Percentiles rank a stretch among this genome's conserved stretches.
Conservation (phyloP, 441 rosid species). For the Lepidium campestre region DNA sequence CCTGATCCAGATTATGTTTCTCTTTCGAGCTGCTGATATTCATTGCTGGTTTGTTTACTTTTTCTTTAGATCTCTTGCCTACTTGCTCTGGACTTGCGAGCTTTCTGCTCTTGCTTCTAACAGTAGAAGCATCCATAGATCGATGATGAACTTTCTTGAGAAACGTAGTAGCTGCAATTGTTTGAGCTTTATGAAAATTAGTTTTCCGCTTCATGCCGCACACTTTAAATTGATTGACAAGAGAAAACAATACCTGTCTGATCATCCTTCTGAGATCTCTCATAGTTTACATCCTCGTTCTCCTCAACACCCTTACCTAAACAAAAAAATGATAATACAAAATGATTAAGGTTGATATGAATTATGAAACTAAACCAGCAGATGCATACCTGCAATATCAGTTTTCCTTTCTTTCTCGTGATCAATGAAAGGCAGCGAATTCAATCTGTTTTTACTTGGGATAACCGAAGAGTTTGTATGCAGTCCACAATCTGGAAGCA, state of each 20-base stretch:
- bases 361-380: constrained; percentile 7
- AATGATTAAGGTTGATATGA: neutral
- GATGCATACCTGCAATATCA: constrained; percentile 38
- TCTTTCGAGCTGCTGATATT: constrained; percentile 27
- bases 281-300: constrained; percentile 6
- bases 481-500: constrained; percentile 29
- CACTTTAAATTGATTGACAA: neutral
- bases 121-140: neutral
- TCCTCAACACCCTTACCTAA: constrained; percentile 7
- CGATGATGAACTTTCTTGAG: neutral
- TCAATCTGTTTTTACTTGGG: constrained; percentile 15
- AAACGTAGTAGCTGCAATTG: constrained; percentile 13
- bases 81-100: neutral
- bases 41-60: neutral
- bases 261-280: constrained; percentile 17
- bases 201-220: neutral
- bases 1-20: constrained; percentile 32
- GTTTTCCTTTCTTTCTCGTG: constrained; percentile 28
- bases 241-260: constrained; percentile 21
- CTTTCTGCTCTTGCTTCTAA: constrained; percentile 20
- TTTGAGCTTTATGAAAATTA: neutral
- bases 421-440: constrained; percentile 22
- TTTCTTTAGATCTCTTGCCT: constrained; percentile 15
- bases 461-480: constrained; percentile 22
- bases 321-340: neutral